Evolutionary conservation across 106 monocot genomes (phyloP), one percentile per base, ranked within the genome.

Genomic region (Dioscorea alata): DNA sequence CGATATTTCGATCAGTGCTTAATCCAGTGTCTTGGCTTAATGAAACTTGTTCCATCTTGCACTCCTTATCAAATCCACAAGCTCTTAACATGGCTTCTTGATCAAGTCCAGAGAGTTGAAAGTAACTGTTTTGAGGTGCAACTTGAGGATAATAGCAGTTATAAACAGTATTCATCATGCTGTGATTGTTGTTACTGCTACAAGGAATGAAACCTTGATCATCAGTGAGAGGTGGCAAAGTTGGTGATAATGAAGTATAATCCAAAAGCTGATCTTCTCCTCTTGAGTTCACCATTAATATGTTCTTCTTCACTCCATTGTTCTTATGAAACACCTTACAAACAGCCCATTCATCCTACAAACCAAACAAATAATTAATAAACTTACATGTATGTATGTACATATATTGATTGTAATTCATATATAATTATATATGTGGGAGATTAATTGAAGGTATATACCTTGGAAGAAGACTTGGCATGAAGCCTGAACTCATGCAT

Each of bases 401-500:
- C 1, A 24, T 10, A 59, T 48, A 42, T 18, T 16, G 60, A 35
- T 12, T 13, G 13, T 13, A 48, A 17, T 14, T n/a, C 9, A 67
- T 0, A n/a, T 61, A 82, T 82, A 75, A 79, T 86, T 2, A 69
- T 13, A 49, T 78, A 70, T 23, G 33, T 63, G 18, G 87, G 72
- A 69, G 75, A 24, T 17, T 76, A 60, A 72, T 65, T 23, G 70
- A 20, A 28, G 28, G 28, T 28, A 28, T 28, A 42, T 8, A 42
- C 42, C 42, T 42, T 42, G 6, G 42, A 23, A 23, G 82, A 56
- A 25, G 67, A 23, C 57, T 71, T 80, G 80, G 78, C 72, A 32
- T 92, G 80, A 20, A 88, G 85, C 64, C 91, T 81, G 74, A 68
- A 92, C 60, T 92, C 92, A 57, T 92, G 92, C 92, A 92, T 92